Base-by-base conservation (phyloP, 768 basidiomycete species). In the Lentinus tigrinus region DNA sequence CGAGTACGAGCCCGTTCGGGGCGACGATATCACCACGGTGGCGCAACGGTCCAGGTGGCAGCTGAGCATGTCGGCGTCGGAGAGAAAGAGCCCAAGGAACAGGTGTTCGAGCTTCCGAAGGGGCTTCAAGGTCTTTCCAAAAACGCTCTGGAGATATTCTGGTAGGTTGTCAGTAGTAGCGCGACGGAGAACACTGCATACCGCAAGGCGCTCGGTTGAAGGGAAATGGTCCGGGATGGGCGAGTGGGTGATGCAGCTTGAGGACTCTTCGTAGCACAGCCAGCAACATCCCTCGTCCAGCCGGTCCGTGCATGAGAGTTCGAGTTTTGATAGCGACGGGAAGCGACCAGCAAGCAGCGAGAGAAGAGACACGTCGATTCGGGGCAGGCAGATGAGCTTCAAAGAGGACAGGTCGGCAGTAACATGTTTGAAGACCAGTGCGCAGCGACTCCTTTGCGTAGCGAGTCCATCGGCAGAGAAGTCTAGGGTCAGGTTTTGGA, bases 11-110 rank as follows among this genome's bases (percentile, higher is more conserved):
- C 44, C 55, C 21, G 38, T 47, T 27, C 24, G 46, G 26, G 51
- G 53, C 9, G 55, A 58, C 2, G 42, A 23, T 37, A 54, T 61
- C 17, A 36, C 39, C 16, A 40, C 19, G 13, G 58, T 16, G 3
- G 52, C 48, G 38, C 43, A 57, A 40, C 69, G 63, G 19, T 65
- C 67, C 50, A 81, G 69, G 60, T 85, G 84, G 4, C 71, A 52
- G 54, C 78, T 74, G 19, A 87, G 67, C 55, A 85, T 69, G 39
- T 72, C 71, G 26, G 81, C 77, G 51, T 80, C 76, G 0, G 87
- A 88, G 19, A 89, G 79, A 65, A 83, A 85, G 47, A 89, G 73
- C 0, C 88, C 88, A 21, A 89, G 72, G 62, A 81, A 80, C 16
- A 89, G 75, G 56, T 79, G 69, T 16, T 73, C 68, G 10, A 89